Base-by-base conservation (phyloP, 768 basidiomycete species). In the Leccinellum luteum region DNA sequence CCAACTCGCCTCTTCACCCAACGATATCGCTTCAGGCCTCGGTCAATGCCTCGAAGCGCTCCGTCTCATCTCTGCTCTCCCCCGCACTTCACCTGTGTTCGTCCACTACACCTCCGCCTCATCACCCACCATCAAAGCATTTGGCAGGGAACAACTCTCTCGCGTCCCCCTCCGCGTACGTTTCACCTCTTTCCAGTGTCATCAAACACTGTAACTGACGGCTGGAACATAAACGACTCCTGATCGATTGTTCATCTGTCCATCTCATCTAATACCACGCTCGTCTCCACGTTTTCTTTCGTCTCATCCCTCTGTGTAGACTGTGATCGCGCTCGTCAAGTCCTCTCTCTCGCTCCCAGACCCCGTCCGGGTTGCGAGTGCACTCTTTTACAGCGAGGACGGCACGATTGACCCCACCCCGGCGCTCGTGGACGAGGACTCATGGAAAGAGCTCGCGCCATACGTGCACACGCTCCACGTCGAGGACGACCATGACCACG, bases 1-100 rank as follows among this genome's bases (percentile, higher is more conserved):
- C 9, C 70, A 72, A 15, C 63, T 72, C 45, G 63, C 70, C 21
- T 63, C 72, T 1, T 72, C 72, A 14, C 70, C 66, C 45, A 72
- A 73, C 55, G 66, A 73, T 27, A 58, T 73, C 13, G 72, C 72
- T 1, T 70, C 70, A 0, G 72, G 70, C 2, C 63, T 72, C 13
- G 70, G 70, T 0, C 70, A 73, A 17, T 73, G 72, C n/a, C 66
- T 70, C 25, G 69, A 73, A 45, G 70, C 70, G 0, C 69, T 72
- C 6, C 65, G 70, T 7, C 72, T 74, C 38, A 62, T 73, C 53
- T 66, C 70, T 19, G 60, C 64, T 1, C 63, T 72, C 19, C 68
- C 70, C 0, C 59, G 72, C 19, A 49, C 68, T 8, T 73, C 68
- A 0, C 70, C 70, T 10, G 56, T 72, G 6, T 65, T 63, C 9